phyloP scores from a whole-genome alignment of 306 rosid species.

The Glycyrrhiza uralensis region DNA sequence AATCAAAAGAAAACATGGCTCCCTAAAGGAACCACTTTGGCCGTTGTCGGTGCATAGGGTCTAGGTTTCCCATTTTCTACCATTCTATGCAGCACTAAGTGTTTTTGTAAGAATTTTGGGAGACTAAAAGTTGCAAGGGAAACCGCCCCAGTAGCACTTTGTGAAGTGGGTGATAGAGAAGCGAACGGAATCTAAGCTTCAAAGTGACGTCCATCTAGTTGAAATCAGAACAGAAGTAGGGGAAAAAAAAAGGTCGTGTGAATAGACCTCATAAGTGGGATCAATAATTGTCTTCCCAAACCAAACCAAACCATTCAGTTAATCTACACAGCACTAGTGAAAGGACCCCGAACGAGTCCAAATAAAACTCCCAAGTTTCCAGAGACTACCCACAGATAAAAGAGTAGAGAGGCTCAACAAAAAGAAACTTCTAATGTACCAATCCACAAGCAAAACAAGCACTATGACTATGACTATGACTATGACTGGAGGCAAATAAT shows the following conservation, averaged over 20 bases:
- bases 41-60: background rate
- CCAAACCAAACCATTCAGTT: conserved; percentile 22
- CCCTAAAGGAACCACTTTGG: background rate
- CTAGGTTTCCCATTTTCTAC: background rate
- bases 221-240: background rate
- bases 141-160: background rate
- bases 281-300: conserved; percentile 2
- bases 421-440: conserved; percentile 29
- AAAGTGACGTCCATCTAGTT: background rate
- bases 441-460: background rate
- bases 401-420: background rate
- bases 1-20: background rate
- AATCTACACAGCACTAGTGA: background rate
- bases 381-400: background rate
- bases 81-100: background rate
- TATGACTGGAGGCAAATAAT: background rate
- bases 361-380: background rate
- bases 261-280: conserved; percentile 29
- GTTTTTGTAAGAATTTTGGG: background rate
- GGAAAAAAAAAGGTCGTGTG: conserved; percentile 32
- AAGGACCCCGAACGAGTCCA: background rate
- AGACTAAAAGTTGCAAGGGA: background rate
- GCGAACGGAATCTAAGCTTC: conserved; percentile 37
- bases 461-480: background rate
- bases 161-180: background rate